Base-by-base conservation (phyloP, 179 eudicot genomes). In the Amaranthus tricolor region DNA sequence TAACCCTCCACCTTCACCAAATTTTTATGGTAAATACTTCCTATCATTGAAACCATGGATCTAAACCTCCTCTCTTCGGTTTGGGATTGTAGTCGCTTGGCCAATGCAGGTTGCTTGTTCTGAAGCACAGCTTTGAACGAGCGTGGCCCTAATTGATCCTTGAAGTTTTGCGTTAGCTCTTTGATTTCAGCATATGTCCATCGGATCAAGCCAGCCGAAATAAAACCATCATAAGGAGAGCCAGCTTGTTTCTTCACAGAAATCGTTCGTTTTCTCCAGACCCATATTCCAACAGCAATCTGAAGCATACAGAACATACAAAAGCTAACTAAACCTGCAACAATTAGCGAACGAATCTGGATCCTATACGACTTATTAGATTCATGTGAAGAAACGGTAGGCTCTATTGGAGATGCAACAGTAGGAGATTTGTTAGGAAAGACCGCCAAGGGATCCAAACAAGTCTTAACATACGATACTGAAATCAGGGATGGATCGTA, bases 1-100 rank as follows among this genome's bases (percentile, higher is more conserved):
- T 81, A 86, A 64, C 91, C 93, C 82, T 84, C 87, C 40, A 89
- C 79, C 76, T 82, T 82, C 56, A 82, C 78, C 72, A 89, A 81
- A 78, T 84, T 78, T 74, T 83, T 87, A 70, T 89, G 93, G 79
- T 66, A 71, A 59, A 87, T 84, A 82, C 86, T 83, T 69, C 91
- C 88, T 14, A 89, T 53, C 13, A 79, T 59, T 44, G 81, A 68
- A 54, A 80, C 78, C 12, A 57, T 55, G 64, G 74, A 60, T 65
- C 87, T 79, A 72, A 89, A 89, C 68, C 62, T 82, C 78, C 83
- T 86, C 40, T 81, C 87, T 20, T 88, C 88, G 1, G 84, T 68
- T 51, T 75, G 60, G 0, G 72, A 56, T 14, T 70, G 74, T 60
- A 86, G 59, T 31, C 76, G 81, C 79, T 80, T 88, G 54, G 85